Evolutionary conservation across 2,329 filamentous ascomycete genomes (phyloP).

Genomic region (Phaeosphaeria sp.): DNA sequence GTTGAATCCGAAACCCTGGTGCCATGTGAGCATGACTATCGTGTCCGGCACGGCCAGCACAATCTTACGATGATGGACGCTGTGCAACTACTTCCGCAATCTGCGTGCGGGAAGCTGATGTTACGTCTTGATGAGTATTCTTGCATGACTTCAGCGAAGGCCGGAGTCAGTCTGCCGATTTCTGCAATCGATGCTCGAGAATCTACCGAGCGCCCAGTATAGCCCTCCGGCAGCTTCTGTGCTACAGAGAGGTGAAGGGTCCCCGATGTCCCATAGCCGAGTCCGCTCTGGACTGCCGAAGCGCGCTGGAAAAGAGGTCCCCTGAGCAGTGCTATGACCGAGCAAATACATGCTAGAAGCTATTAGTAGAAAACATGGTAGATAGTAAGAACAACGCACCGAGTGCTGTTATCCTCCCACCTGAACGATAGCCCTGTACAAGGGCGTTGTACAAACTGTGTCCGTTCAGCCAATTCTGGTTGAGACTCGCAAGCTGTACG

Average conservation of each 20-base stretch:
- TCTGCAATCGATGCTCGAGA: not conserved
- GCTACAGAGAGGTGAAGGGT: not conserved
- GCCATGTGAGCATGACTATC: not conserved
- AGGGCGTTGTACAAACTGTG: conserved; percentile 2
- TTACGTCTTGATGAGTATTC: conserved; percentile 2
- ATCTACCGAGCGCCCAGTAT: not conserved
- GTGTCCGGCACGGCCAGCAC: not conserved
- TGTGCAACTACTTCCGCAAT: conserved; percentile 1
- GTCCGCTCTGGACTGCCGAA: conserved; percentile 1
- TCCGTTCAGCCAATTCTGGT: conserved; percentile 7
- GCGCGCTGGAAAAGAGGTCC: conserved; percentile 5
- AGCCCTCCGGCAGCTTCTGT: conserved; percentile 1
- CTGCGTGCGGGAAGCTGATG: conserved; percentile 1
- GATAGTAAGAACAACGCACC: not conserved
- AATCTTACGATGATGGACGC: not conserved
- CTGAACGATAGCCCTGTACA: conserved; percentile 1
- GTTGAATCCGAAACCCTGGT: conserved; percentile 5
- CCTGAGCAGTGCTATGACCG: conserved; percentile 3
- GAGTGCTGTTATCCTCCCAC: conserved; percentile 3
- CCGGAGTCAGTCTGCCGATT: conserved; percentile 2
- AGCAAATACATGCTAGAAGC: not conserved
- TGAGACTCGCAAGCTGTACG: conserved; percentile 1
- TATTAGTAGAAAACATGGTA: not conserved
- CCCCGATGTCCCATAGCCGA: not conserved
- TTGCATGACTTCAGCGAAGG: conserved; percentile 8